Percentiles rank a stretch among this genome's conserved stretches.
These are phyloP conservation scores for Pythium oligandrum DNA, from an alignment of 352 stramenopile species.

Conservation along the genomic window DNA sequence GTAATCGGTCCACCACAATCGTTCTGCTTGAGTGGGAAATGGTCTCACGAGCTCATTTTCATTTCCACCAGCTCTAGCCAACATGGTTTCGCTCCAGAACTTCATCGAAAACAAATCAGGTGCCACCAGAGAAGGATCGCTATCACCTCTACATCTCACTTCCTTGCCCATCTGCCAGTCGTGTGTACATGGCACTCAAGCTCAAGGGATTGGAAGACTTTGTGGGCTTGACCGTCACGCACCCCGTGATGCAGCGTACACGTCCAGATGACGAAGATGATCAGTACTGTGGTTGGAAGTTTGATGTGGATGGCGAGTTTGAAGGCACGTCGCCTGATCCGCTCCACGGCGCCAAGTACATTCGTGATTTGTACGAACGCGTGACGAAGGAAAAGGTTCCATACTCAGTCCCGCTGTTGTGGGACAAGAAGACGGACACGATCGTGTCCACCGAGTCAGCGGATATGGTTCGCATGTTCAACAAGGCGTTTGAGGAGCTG, in stretches of 20 bases:
- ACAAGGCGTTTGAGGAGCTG: conserved; percentile 88
- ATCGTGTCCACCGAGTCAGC: conserved; percentile 96
- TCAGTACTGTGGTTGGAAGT: conserved; percentile 82
- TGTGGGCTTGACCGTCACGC: conserved; percentile 83
- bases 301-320: conserved; percentile 21
- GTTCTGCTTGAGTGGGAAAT: not conserved
- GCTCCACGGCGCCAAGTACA: too few species aligned
- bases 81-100: conserved; percentile 12
- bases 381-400: conserved; percentile 59
- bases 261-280: conserved; percentile 31
- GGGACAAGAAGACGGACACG: too few species aligned
- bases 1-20: not conserved
- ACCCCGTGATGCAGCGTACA: conserved; percentile 43
- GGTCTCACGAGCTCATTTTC: not conserved
- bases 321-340: conserved; percentile 44
- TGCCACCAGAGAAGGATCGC: conserved; percentile 37
- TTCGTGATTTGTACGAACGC: conserved; percentile 87
- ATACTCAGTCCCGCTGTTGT: conserved; percentile 93
- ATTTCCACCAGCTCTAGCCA: not conserved
- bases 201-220: conserved; percentile 91
- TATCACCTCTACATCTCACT: conserved; percentile 93
- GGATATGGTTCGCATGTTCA: conserved; percentile 95
- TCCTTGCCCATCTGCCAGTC: conserved; percentile 81
- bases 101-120: conserved; percentile 20
- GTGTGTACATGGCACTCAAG: conserved; percentile 60